phyloP scores from a whole-genome alignment of 352 stramenopile genomes.

The Globisporangium solare region DNA sequence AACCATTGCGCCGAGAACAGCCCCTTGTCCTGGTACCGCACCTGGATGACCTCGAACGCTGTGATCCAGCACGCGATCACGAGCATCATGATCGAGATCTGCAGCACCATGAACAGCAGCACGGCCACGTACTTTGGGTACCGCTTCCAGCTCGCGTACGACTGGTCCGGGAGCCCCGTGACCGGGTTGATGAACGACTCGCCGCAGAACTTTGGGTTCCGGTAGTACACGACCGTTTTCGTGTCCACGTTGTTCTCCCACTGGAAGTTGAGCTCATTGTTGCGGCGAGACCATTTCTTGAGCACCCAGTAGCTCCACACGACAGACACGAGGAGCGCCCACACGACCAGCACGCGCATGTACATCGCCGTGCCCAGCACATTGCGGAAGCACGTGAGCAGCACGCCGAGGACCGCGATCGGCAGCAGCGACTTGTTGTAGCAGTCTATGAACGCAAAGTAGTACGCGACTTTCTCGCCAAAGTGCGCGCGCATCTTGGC shows the following conservation, averaged over 20 bases:
- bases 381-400: conserved; percentile 59
- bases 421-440: conserved; percentile 83
- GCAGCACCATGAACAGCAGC: conserved; percentile 65
- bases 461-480: conserved; percentile 82
- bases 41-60: conserved; percentile 70
- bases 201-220: conserved; percentile 65
- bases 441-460: conserved; percentile 84
- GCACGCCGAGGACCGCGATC: conserved; percentile 66
- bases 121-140: conserved; percentile 69
- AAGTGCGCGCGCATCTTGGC: conserved; percentile 70
- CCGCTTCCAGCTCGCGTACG: conserved; percentile 72
- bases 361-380: conserved; percentile 70
- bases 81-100: conserved; percentile 85
- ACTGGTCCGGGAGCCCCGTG: conserved; percentile 51
- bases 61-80: conserved; percentile 83
- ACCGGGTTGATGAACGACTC: conserved; percentile 56
- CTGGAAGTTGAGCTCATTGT: conserved; percentile 65
- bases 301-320: conserved; percentile 81
- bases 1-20: conserved; percentile 80
- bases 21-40: conserved; percentile 56
- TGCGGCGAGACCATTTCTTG: conserved; percentile 73
- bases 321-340: conserved; percentile 73
- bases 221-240: conserved; percentile 73
- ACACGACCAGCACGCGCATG: conserved; percentile 73
- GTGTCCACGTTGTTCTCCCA: conserved; percentile 70